Percentiles rank a stretch among this genome's conserved stretches.
Evolutionary conservation across 371 early-diverging fungal genomes (phyloP).

Genomic region (Batrachochytrium dendrobatidis): DNA sequence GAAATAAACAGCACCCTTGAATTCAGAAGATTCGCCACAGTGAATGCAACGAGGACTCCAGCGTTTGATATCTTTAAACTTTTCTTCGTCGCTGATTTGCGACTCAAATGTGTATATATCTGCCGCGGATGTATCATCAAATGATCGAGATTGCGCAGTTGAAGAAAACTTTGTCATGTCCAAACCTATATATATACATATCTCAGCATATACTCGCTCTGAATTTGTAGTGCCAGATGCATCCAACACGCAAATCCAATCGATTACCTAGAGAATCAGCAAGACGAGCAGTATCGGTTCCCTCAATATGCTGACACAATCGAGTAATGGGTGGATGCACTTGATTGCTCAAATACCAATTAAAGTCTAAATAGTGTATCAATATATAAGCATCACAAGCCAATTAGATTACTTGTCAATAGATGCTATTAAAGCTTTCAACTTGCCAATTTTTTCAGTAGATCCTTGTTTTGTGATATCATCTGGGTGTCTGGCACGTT

Average conservation of each 20-base stretch:
- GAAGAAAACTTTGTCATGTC: constrained; percentile 69
- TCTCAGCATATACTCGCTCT: neutral
- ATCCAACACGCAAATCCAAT: too few species aligned
- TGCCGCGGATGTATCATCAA: neutral
- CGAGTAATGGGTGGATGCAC: constrained; percentile 93
- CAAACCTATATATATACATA: constrained; percentile 27
- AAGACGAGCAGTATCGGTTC: constrained; percentile 68
- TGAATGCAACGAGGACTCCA: constrained; percentile 54
- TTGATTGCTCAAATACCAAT: constrained; percentile 97
- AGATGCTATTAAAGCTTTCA: neutral
- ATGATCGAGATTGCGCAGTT: constrained; percentile 9
- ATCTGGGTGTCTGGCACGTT: constrained; percentile 79
- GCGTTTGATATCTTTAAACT: constrained; percentile 64
- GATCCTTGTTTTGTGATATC: constrained; percentile 60
- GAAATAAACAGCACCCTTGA: constrained; percentile 49
- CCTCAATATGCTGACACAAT: constrained; percentile 82
- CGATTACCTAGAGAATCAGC: constrained; percentile 80
- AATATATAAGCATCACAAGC: neutral
- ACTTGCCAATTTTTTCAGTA: constrained; percentile 50
- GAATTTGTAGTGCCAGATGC: neutral
- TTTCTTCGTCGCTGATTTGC: constrained; percentile 73
- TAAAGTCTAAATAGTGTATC: constrained; percentile 55
- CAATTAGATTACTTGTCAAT: neutral
- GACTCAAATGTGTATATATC: constrained; percentile 66
- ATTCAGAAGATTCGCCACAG: constrained; percentile 48